Evolutionary conservation across 2,329 filamentous ascomycete species (phyloP).

Genomic region (Orbilia oligospora): DNA sequence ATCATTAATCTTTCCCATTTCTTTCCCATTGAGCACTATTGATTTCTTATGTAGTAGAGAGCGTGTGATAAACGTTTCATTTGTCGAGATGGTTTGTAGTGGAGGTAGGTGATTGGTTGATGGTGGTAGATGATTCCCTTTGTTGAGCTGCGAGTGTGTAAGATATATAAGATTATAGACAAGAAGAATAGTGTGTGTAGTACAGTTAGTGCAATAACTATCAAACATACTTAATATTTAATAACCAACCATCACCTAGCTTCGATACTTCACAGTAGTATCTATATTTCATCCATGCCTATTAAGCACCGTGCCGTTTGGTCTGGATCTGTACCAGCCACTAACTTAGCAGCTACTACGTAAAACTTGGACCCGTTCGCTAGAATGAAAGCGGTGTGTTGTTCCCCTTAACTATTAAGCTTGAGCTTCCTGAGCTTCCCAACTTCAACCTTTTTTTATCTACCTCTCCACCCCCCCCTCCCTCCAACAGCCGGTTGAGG

Average conservation of each 20-base stretch:
- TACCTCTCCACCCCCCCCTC: not conserved
- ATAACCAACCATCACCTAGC: not conserved
- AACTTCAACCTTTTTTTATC: constrained; percentile 1
- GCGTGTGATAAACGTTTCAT: constrained; percentile 41
- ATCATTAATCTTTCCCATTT: not conserved
- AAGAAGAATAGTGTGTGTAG: not conserved
- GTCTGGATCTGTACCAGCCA: too few relatives aligned
- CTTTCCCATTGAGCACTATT: not conserved
- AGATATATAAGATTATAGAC: constrained; percentile 14
- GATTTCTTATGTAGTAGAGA: constrained; percentile 47
- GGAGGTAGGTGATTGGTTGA: too few relatives aligned
- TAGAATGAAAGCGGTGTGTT: constrained; percentile 13
- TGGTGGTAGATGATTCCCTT: constrained; percentile 40
- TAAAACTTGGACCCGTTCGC: too few relatives aligned
- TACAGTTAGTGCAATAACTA: not conserved
- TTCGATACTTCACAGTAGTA: not conserved
- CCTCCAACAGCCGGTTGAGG: not conserved
- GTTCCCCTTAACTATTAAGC: constrained; percentile 6
- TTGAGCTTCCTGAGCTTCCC: constrained; percentile 7
- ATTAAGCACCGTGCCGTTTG: not conserved
- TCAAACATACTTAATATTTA: constrained; percentile 38
- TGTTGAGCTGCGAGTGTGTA: constrained; percentile 25
- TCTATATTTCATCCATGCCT: not conserved
- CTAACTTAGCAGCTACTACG: too few relatives aligned
- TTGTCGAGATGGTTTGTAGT: constrained; percentile 16